Percentiles rank a stretch among this genome's conserved stretches.
Conservation (phyloP, 2,329 filamentous ascomycete species). For the Neopestalotiopsis rosae region DNA sequence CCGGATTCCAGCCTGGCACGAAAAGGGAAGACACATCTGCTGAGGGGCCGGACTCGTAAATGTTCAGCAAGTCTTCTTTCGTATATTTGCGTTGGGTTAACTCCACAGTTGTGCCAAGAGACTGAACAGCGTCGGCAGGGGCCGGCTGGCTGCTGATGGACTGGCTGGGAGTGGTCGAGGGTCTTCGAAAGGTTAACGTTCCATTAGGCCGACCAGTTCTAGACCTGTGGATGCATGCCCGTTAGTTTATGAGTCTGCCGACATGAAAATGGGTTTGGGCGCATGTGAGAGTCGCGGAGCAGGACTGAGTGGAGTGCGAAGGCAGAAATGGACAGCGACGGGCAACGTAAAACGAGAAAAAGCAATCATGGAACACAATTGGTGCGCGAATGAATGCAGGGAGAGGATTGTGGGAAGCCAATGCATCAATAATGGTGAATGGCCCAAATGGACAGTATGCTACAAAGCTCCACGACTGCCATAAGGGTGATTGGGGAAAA, state of each 20-base stretch:
- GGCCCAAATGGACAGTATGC: background rate
- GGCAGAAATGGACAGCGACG: background rate
- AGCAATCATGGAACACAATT: background rate
- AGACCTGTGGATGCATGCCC: background rate
- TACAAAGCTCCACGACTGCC: background rate
- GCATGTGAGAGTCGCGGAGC: background rate
- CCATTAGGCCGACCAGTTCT: slow-evolving; percentile 50
- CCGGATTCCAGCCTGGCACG: slow-evolving; percentile 79
- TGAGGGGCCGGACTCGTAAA: slow-evolving; percentile 63
- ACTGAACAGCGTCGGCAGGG: slow-evolving; percentile 36
- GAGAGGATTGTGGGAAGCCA: background rate
- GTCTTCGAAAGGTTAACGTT: slow-evolving; percentile 68
- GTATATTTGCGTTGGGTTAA: slow-evolving; percentile 73
- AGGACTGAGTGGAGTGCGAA: background rate
- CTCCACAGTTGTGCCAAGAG: slow-evolving; percentile 44
- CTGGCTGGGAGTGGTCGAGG: slow-evolving; percentile 60
- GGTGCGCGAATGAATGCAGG: background rate
- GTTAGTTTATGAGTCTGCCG: background rate
- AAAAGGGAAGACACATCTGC: slow-evolving; percentile 72
- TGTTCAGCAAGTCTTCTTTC: slow-evolving; percentile 77
- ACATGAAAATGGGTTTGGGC: background rate
- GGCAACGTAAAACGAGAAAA: background rate
- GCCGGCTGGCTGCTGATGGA: slow-evolving; percentile 44
- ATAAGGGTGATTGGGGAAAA: background rate
- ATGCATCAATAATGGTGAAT: background rate